Evolutionary conservation across 306 rosid genomes (phyloP).

Genomic region (Acacia crassicarpa): DNA sequence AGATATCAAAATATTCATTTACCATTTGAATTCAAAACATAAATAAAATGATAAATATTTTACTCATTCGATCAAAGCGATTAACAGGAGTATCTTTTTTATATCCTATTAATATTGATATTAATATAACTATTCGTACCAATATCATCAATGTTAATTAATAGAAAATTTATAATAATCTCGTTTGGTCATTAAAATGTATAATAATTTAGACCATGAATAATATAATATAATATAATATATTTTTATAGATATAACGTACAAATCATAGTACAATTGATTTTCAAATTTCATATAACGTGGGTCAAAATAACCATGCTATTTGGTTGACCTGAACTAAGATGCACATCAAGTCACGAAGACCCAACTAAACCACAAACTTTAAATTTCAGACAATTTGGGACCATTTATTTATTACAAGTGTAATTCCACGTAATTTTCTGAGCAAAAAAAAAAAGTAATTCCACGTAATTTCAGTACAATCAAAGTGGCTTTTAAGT

Average conservation of each 20-base stretch:
- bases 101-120: background rate
- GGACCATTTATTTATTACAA: background rate
- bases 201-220: background rate
- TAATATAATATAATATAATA: background rate
- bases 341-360: background rate
- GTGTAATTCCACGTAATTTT: background rate
- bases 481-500: constrained; percentile 27
- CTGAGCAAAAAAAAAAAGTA: no score
- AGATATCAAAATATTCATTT: background rate
- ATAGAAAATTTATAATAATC: background rate
- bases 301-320: background rate
- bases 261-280: background rate
- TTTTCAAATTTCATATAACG: background rate
- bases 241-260: background rate
- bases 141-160: background rate
- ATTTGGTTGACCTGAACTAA: background rate
- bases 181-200: no score
- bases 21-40: background rate
- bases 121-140: background rate
- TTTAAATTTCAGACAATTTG: background rate
- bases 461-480: constrained; percentile 1
- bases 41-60: background rate
- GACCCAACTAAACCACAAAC: background rate
- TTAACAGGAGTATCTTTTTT: background rate
- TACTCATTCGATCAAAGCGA: background rate